Evolutionary conservation across 2,329 filamentous ascomycete species (phyloP).

Genomic region (Biscogniauxia mediterranea): DNA sequence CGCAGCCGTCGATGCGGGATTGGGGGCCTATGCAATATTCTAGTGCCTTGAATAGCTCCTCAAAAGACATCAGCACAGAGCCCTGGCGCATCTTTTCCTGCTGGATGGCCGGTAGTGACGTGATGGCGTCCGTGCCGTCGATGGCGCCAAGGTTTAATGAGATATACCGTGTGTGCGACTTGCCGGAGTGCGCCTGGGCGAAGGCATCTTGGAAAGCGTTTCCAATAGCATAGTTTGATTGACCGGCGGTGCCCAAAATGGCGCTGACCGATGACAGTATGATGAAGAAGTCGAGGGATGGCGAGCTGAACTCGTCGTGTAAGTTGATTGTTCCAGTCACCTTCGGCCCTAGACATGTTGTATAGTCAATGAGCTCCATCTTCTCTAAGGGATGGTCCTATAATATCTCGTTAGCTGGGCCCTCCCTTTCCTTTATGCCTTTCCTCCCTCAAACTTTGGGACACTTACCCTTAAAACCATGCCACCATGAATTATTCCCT

Average conservation of each 20-base stretch:
- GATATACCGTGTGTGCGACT: constrained; percentile 8
- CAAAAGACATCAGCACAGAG: background rate
- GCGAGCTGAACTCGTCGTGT: constrained; percentile 9
- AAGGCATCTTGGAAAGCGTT: constrained; percentile 22
- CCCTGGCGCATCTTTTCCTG: background rate
- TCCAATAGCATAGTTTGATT: constrained; percentile 10
- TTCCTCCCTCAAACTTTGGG: too few species aligned
- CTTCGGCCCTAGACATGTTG: constrained; percentile 10
- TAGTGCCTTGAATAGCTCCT: constrained; percentile 2
- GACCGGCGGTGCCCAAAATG: constrained; percentile 6
- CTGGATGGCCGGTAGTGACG: background rate
- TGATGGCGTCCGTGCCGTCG: constrained; percentile 1
- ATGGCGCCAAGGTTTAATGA: constrained; percentile 15
- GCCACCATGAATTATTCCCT: constrained; percentile 11
- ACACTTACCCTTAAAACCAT: constrained; percentile 3
- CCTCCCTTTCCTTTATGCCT: background rate
- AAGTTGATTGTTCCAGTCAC: constrained; percentile 12
- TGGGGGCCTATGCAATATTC: background rate
- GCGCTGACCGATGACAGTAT: constrained; percentile 17
- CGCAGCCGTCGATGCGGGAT: too few species aligned
- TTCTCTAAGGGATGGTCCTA: constrained; percentile 10
- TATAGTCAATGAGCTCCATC: constrained; percentile 15
- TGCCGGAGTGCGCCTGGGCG: constrained; percentile 6
- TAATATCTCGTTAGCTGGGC: background rate
- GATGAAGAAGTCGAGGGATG: constrained; percentile 22